A percentile compares a stretch with the other conserved stretches of the same genome.
Evolutionary conservation across 2,329 filamentous ascomycete species (phyloP).

Genomic region (Calonectria naviculata): DNA sequence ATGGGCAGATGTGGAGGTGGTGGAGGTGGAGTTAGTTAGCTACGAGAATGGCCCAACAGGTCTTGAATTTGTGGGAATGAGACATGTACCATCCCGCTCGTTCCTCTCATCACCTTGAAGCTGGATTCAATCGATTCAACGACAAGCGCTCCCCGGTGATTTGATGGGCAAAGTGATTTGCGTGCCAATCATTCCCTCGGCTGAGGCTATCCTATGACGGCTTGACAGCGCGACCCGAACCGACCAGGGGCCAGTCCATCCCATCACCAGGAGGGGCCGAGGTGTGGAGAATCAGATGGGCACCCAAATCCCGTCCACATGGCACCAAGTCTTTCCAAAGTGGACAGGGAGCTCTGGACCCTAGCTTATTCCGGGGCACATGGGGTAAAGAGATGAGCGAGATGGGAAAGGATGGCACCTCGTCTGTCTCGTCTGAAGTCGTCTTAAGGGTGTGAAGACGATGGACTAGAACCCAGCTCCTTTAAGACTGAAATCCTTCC

Average conservation of each 20-base stretch:
- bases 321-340: slow-evolving; percentile 14
- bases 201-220: background rate
- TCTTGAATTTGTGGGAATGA: background rate
- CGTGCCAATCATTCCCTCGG: background rate
- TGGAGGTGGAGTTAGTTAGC: slow-evolving; percentile 31
- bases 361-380: slow-evolving; percentile 17
- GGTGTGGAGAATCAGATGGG: slow-evolving; percentile 23
- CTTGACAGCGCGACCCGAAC: slow-evolving; percentile 1
- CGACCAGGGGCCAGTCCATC: slow-evolving; percentile 12
- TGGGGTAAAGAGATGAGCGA: slow-evolving; percentile 19
- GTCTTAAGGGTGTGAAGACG: slow-evolving; percentile 4
- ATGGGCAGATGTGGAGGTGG: slow-evolving; percentile 44
- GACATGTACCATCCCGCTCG: background rate
- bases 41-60: slow-evolving; percentile 20
- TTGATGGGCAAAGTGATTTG: background rate
- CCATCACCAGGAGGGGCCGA: slow-evolving; percentile 12
- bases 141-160: background rate
- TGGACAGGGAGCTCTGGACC: slow-evolving; percentile 7
- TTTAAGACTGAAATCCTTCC: slow-evolving; percentile 3
- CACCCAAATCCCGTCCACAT: slow-evolving; percentile 23
- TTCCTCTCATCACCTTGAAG: background rate
- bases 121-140: background rate
- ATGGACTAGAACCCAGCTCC: background rate
- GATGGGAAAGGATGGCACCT: slow-evolving; percentile 13
- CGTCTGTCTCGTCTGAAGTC: background rate